Evolutionary conservation across 78 protist species (phyloP), one percentile per base, ranked within the genome.

Genomic region (Protostelium mycophagum): DNA sequence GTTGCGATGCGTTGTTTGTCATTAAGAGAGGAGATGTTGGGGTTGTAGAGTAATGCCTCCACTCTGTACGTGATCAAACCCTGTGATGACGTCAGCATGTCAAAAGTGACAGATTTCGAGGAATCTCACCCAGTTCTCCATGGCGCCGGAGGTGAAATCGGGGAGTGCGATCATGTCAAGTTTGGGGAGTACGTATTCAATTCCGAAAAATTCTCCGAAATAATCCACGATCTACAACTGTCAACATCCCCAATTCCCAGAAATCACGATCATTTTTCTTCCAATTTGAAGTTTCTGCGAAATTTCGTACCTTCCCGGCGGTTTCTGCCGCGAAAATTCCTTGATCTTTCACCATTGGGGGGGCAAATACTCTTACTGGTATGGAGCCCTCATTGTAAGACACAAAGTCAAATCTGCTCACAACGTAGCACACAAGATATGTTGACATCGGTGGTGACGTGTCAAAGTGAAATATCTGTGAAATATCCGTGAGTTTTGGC

Each of bases 401-500:
- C 5, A 85, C 88, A n/a, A 29, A 28, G 5, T 96, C 98, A 36
- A 91, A 94, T 86, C 96, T 95, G 28, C 97, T 96, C 34, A 96
- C 84, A 0, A 88, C 88, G n/a, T 95, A 87, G 37, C 98, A 97
- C 29, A 98, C 86, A 1, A 98, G 94, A 84, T 98, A 98, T 36
- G 98, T 96, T 1, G 98, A 94, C 97, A 97, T 97, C 83, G 34
- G n/a, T 10, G 98, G 98, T 0, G 96, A 88, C 36, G 94, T 88
- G 16, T 34, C 88, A 35, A 89, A 92, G 51, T 89, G 84, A 0
- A 86, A 38, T 1, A 87, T 25, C 0, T 37, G 51, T 63, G 0
- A 0, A 16, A 51, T 51, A 5, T 0, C n/a, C 86, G 0, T 34
- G 10, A 28, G 16, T 36, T 0, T 36, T 28, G 0, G 0, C 31